A percentile compares a stretch with the other conserved stretches of the same genome.
Evolutionary conservation across 83 land plant genomes (phyloP).

Genomic region (Thuja plicata): DNA sequence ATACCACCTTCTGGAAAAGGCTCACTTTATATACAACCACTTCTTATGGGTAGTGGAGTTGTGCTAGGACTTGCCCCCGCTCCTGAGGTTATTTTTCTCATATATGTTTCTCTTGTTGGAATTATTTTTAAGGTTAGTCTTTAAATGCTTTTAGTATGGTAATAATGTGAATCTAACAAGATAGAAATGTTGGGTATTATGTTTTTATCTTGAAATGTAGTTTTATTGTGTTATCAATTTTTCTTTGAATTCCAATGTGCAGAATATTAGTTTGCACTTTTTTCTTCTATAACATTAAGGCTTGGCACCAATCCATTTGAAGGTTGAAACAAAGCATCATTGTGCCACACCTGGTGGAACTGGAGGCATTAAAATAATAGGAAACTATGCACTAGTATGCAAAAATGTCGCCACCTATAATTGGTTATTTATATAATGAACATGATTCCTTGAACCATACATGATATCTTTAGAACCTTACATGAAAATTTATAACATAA

Average conservation of each 20-base stretch:
- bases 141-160: too few relatives aligned
- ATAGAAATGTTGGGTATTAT: not conserved
- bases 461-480: too few relatives aligned
- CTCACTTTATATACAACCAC: conserved; percentile 73
- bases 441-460: not conserved
- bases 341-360: conserved; percentile 88
- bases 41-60: conserved; percentile 80
- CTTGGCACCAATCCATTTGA: conserved; percentile 68
- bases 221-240: not conserved
- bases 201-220: not conserved
- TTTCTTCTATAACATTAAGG: conserved; percentile 56
- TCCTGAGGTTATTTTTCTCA: conserved; percentile 69
- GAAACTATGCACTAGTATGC: conserved; percentile 87
- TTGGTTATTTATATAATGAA: not conserved
- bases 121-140: conserved; percentile 86
- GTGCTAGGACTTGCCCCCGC: conserved; percentile 75
- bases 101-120: conserved; percentile 79
- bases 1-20: conserved; percentile 86
- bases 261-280: not conserved
- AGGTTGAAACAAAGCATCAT: conserved; percentile 64
- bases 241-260: not conserved
- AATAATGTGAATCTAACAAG: not conserved
- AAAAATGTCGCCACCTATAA: not conserved
- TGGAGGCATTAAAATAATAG: conserved; percentile 83
- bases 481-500: too few relatives aligned